Percentiles rank a stretch among this genome's conserved stretches.
Evolutionary conservation across 805 yeast species (phyloP).

Genomic region (Scheffersomyces ergatensis): DNA sequence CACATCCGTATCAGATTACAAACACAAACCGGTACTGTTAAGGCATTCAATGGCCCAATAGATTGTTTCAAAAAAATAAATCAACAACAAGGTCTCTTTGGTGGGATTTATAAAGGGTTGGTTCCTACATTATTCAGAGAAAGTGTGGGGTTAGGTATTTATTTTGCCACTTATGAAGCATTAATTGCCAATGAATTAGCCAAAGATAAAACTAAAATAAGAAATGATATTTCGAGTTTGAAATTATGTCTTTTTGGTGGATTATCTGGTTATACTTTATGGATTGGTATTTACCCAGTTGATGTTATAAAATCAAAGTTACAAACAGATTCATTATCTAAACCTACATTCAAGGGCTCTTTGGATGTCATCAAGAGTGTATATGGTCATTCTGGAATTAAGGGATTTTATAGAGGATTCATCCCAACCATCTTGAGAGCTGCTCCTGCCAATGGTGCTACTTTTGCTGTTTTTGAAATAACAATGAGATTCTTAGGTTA

Average conservation of each 20-base stretch:
- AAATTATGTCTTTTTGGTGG: constrained; percentile 88
- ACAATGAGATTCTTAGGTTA: constrained; percentile 66
- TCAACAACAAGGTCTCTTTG: constrained; percentile 46
- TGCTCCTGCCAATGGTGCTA: constrained; percentile 97
- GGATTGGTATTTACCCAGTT: constrained; percentile 83
- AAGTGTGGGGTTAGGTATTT: constrained; percentile 82
- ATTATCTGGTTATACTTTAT: constrained; percentile 83
- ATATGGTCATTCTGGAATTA: constrained; percentile 56
- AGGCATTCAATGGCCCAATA: constrained; percentile 65
- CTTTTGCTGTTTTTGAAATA: constrained; percentile 89
- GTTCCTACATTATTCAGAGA: constrained; percentile 83
- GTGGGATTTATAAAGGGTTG: constrained; percentile 76
- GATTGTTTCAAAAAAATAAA: constrained; percentile 65
- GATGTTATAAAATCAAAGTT: constrained; percentile 89
- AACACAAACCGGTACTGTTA: constrained; percentile 66
- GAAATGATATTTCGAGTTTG: constrained; percentile 85
- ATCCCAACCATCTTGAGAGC: constrained; percentile 92
- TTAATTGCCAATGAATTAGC: constrained; percentile 66
- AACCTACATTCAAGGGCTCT: constrained; percentile 59
- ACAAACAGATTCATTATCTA: constrained; percentile 61
- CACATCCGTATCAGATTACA: constrained; percentile 93
- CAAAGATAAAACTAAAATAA: constrained; percentile 34
- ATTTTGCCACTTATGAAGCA: constrained; percentile 89
- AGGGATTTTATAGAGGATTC: constrained; percentile 88
- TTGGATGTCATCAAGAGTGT: constrained; percentile 58